These are phyloP conservation scores for Podaxis sp. DNA, from an alignment of 768 basidiomycete species.

Conservation along the genomic window DNA sequence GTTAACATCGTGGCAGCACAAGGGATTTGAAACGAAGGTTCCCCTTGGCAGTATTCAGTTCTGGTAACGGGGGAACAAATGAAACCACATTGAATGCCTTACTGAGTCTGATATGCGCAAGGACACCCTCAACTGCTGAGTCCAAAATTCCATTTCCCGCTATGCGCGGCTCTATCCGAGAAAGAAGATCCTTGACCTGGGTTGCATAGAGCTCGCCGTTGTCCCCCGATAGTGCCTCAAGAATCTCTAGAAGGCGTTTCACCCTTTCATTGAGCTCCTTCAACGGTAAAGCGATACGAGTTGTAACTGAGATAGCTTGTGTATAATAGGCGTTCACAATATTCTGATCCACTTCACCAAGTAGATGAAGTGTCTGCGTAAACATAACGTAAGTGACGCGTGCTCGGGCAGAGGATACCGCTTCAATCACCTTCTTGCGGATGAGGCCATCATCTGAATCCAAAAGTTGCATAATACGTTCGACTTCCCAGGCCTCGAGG, in stretches of 20 bases:
- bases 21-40: slow-evolving; percentile 38
- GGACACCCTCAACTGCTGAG: slow-evolving; percentile 52
- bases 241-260: slow-evolving; percentile 47
- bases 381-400: slow-evolving; percentile 4
- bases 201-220: slow-evolving; percentile 63
- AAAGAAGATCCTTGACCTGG: slow-evolving; percentile 44
- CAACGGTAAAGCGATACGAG: background rate
- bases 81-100: slow-evolving; percentile 17
- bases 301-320: slow-evolving; percentile 23
- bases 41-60: slow-evolving; percentile 31
- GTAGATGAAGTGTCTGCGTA: slow-evolving; percentile 57
- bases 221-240: slow-evolving; percentile 42
- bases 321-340: slow-evolving; percentile 60
- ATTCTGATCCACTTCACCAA: slow-evolving; percentile 54
- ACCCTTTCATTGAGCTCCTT: slow-evolving; percentile 27
- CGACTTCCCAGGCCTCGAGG: slow-evolving; percentile 75
- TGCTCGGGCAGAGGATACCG: background rate
- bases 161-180: slow-evolving; percentile 42
- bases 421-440: slow-evolving; percentile 51
- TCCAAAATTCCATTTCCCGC: slow-evolving; percentile 36
- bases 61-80: background rate
- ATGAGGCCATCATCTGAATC: slow-evolving; percentile 59
- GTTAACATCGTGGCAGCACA: slow-evolving; percentile 47
- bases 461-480: slow-evolving; percentile 66
- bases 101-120: slow-evolving; percentile 55